A percentile compares a stretch with the other conserved stretches of the same genome.
These are phyloP conservation scores for Tetrapisispora taiwanensis DNA, from an alignment of 805 yeast genomes.

Conservation along the genomic window DNA sequence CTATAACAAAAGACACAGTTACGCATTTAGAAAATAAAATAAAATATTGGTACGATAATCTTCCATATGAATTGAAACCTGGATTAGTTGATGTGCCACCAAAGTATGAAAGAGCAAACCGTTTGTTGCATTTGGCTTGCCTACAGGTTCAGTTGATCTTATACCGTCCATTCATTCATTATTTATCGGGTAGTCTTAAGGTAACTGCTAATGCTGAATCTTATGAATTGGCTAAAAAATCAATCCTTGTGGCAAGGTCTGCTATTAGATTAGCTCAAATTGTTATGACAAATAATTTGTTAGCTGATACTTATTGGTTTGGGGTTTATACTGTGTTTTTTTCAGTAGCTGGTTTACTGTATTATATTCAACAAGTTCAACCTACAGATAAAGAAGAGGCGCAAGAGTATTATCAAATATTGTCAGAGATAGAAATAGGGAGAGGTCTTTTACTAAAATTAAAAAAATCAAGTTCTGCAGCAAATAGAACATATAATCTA, in stretches of 20 bases:
- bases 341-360: conserved; percentile 79
- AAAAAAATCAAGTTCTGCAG: conserved; percentile 68
- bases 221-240: conserved; percentile 67
- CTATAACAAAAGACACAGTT: conserved; percentile 38
- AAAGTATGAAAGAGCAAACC: conserved; percentile 60
- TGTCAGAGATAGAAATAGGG: conserved; percentile 74
- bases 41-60: conserved; percentile 58
- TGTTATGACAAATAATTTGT: conserved; percentile 58
- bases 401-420: conserved; percentile 44
- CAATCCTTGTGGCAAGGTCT: conserved; percentile 73
- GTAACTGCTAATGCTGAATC: conserved; percentile 31
- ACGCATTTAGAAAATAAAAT: conserved; percentile 61
- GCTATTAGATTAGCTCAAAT: conserved; percentile 74
- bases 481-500: conserved; percentile 68
- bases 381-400: conserved; percentile 37
- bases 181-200: conserved; percentile 40
- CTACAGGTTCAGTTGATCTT: conserved; percentile 75
- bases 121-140: conserved; percentile 61
- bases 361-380: conserved; percentile 55
- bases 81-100: conserved; percentile 26
- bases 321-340: conserved; percentile 89
- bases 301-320: conserved; percentile 89
- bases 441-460: conserved; percentile 59
- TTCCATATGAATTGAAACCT: conserved; percentile 69
- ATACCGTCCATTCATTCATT: conserved; percentile 83